These are phyloP conservation scores for Rhodomyrtus psidioides DNA, from an alignment of 441 rosid genomes.

Conservation along the genomic window DNA sequence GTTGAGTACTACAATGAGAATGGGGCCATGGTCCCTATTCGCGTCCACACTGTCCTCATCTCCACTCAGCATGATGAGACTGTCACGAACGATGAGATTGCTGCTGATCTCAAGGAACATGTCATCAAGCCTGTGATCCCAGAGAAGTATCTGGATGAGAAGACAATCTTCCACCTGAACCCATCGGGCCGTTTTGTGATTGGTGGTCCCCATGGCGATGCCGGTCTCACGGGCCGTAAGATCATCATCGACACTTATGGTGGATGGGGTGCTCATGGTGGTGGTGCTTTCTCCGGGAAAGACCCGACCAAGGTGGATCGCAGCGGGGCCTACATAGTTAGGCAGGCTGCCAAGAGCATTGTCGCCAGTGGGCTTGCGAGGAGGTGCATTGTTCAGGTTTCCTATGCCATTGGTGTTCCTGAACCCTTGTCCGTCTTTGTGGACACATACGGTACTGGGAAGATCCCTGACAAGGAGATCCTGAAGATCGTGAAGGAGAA, in stretches of 20 bases:
- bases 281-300: constrained; percentile 58
- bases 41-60: constrained; percentile 54
- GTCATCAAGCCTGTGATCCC: constrained; percentile 59
- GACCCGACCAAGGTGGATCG: constrained; percentile 59
- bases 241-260: constrained; percentile 62
- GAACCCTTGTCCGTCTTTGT: constrained; percentile 56
- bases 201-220: constrained; percentile 75
- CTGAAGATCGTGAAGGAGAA: constrained; percentile 60
- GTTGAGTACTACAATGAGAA: constrained; percentile 58
- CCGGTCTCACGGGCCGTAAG: constrained; percentile 60
- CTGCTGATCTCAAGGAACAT: constrained; percentile 46
- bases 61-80: constrained; percentile 67
- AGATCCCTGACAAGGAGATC: constrained; percentile 56
- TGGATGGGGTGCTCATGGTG: constrained; percentile 70
- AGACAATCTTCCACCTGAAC: constrained; percentile 61
- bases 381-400: constrained; percentile 54
- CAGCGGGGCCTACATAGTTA: constrained; percentile 54
- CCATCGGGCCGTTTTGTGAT: constrained; percentile 61
- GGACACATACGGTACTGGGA: constrained; percentile 44
- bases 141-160: constrained; percentile 52
- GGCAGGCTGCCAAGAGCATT: constrained; percentile 70
- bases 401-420: constrained; percentile 63
- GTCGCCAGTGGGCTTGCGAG: constrained; percentile 56
- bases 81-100: constrained; percentile 54
- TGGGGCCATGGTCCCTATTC: constrained; percentile 57